Percentiles rank a stretch among this genome's conserved stretches.
These are phyloP conservation scores for Lentinula lateritia DNA, from an alignment of 768 basidiomycete genomes.

Conservation along the genomic window DNA sequence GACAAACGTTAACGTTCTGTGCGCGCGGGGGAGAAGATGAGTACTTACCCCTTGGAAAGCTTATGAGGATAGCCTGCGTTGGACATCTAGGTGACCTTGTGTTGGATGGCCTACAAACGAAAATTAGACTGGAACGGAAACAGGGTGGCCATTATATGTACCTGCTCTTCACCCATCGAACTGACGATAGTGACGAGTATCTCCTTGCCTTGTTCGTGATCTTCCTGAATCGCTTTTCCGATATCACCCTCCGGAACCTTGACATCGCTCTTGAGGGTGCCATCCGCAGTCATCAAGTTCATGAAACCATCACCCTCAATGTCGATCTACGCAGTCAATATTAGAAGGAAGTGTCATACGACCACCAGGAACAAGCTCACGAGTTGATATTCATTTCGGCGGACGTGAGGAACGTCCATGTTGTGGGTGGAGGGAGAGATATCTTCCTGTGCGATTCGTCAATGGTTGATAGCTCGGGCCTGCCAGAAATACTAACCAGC, in stretches of 20 bases:
- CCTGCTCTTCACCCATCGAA: constrained; percentile 93
- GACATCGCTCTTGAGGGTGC: constrained; percentile 87
- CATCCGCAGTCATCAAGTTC: constrained; percentile 86
- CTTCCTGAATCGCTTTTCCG: constrained; percentile 61
- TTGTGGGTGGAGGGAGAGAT: constrained; percentile 98
- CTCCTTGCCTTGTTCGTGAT: constrained; percentile 85
- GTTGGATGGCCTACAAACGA: constrained; percentile 47
- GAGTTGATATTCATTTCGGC: constrained; percentile 85
- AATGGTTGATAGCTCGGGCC: not conserved
- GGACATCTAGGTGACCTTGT: not conserved
- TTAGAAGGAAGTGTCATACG: constrained; percentile 6
- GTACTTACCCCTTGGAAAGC: constrained; percentile 53
- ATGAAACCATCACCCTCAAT: constrained; percentile 87
- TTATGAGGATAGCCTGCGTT: constrained; percentile 41
- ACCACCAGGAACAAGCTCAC: constrained; percentile 33
- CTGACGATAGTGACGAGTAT: constrained; percentile 79
- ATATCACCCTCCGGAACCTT: constrained; percentile 83
- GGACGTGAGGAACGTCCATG: constrained; percentile 98
- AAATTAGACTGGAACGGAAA: not conserved
- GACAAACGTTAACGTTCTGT: not conserved
- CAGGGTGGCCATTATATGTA: constrained; percentile 16
- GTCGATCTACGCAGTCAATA: constrained; percentile 50
- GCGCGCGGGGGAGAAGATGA: not conserved
- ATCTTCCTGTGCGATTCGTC: constrained; percentile 60
- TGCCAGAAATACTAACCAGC: constrained; percentile 52